Base-by-base conservation (phyloP, 164 flowering plant species). In the Warburgia ugandensis region DNA sequence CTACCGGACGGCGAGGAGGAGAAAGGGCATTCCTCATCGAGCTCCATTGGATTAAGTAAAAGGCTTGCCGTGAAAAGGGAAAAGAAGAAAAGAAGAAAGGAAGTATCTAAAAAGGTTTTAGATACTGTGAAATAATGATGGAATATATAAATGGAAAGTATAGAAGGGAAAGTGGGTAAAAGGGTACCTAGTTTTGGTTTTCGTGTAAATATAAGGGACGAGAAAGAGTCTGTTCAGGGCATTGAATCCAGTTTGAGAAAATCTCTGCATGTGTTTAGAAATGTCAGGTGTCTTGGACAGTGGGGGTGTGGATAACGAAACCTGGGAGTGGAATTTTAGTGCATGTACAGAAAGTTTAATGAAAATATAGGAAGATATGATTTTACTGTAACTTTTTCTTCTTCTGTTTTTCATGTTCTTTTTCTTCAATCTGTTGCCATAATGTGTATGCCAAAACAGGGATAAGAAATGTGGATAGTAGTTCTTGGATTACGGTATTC, bases 1-100 rank as follows among this genome's bases (percentile, higher is more conserved):
- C 41, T 73, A 73, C 56, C 52, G 70, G 12, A 79, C 61, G 43
- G 60, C 76, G 21, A 73, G 80, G 36, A 62, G 89, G 51, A 73
- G 86, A 51, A 81, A 84, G 78, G 92, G 92, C 52, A 70, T 71
- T 28, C 91, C 91, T 26, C 91, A 66, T 30, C 78, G 91, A 1
- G 81, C 84, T 6, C 79, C 84, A 5, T 74, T 79, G 2, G 29
- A 23, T 25, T 2, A 1, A 7, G 9, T 2, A 48, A 47, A 28
- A 16, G 29, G n/a, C n/a, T 12, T 3, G 8, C 2, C 29, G 5
- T 4, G 12, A 42, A 38, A 43, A 50, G 32, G 33, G 27, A 46
- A 36, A 50, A 49, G 36, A 48, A 27, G 20, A 36, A 37, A 22
- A 20, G 14, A 40, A 21, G 17, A 40, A 48, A 52, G n/a, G 6